A percentile compares a stretch with the other conserved stretches of the same genome.
phyloP scores from a whole-genome alignment of 176 grass and related monocot species.

The Phyllostachys edulis region DNA sequence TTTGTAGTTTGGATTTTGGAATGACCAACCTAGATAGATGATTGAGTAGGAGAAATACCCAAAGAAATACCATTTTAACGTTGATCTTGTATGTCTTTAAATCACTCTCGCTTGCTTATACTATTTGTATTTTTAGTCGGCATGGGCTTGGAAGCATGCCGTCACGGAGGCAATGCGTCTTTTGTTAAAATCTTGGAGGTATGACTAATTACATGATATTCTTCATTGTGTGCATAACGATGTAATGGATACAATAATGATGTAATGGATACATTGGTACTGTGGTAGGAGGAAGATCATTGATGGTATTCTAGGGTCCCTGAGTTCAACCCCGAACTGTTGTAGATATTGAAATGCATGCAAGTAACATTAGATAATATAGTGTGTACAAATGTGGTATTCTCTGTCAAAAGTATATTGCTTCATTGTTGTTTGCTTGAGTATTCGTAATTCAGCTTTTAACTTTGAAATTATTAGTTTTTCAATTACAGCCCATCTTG shows the following conservation, averaged over 20 bases:
- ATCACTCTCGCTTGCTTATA: background rate
- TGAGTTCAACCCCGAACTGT: constrained; percentile 60
- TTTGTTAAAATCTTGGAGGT: constrained; percentile 99
- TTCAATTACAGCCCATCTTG: no score
- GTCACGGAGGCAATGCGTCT: constrained; percentile 89
- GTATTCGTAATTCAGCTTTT: no score
- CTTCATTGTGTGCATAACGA: background rate
- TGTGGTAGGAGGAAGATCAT: constrained; percentile 83
- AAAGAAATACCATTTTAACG: background rate
- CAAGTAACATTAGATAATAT: constrained; percentile 42
- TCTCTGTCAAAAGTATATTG: no score
- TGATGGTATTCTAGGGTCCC: constrained; percentile 81
- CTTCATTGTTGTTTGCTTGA: no score
- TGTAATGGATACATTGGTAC: constrained; percentile 8
- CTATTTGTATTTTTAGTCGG: constrained; percentile 61
- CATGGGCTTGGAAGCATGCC: constrained; percentile 88
- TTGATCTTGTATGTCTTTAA: background rate
- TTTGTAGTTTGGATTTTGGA: constrained; percentile 16
- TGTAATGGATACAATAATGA: no score
- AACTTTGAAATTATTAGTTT: no score
- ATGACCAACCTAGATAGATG: background rate
- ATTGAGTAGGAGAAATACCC: background rate
- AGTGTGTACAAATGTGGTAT: no score
- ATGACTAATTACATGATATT: constrained; percentile 23
- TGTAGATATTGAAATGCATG: constrained; percentile 85